Base-by-base conservation (phyloP, 108 stramenopile species). In the Cyclotella baltica region DNA sequence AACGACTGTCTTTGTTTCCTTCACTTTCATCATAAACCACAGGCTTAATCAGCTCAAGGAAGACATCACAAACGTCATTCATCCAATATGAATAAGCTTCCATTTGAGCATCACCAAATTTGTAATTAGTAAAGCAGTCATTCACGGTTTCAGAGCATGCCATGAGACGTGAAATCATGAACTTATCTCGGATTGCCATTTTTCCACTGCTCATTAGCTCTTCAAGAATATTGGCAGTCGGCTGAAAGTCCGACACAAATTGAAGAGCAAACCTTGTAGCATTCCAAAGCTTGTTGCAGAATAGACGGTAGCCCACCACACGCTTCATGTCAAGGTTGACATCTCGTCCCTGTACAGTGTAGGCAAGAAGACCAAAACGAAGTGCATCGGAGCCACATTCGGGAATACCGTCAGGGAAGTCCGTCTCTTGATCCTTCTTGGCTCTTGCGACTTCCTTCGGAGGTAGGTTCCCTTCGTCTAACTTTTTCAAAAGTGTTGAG, bases 271-370 rank as follows among this genome's bases (percentile, higher is more conserved):
- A 96, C 75, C 87, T 77, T 29, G 96, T 98, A 27, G 98, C 98
- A 83, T 99, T 98, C 99, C 99, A 99, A 43, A 99, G 88, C 86
- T 99, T 99, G 93, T 99, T 99, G 75, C 99, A 98, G 90, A 99
- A 99, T 72, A 96, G 85, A 38, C 99, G 90, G 86, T 98, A 98
- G 20, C 96, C 96, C 58, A 98, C 97, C 46, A 99, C 97, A 51
- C 97, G 92, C 61, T 97, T 95, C 86, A 99, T 98, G 80, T 99
- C 98, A 34, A 99, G 88, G 83, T 98, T 99, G 78, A 99, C 95
- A 83, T 99, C 98, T 15, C 97, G 88, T 34, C 98, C 98, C 87
- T 98, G 97, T 19, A 96, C 95, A 48, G 98, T 98, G 86, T 99
- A 99, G 22, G 98, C 95, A 40, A 99, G 85, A 23, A 99, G 91